Evolutionary conservation across 2,329 filamentous ascomycete species (phyloP), one percentile per base, ranked within the genome.

Genomic region (Knufia fluminis): DNA sequence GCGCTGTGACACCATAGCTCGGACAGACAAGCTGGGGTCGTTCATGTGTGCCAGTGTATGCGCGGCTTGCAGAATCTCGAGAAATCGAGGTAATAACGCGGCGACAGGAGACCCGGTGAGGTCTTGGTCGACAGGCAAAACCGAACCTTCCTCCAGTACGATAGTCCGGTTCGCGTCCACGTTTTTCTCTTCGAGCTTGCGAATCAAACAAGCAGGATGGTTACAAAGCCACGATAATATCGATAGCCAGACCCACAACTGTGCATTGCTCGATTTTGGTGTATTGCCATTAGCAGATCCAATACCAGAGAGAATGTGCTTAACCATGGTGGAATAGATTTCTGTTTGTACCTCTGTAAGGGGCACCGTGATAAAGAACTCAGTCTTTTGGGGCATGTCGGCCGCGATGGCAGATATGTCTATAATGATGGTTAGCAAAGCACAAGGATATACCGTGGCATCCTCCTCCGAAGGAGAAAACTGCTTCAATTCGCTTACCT

Each of bases 341-440:
- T 69, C 59, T 38, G 65, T 67, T 64, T 96, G 90, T 1, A 85
- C 42, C 0, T 68, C 59, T 0, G 85, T 86, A 9, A 92, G 69
- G 4, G 83, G 78, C 4, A 95, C 71, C 2, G 76, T 85, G 47
- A 96, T 76, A 24, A 94, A 77, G 60, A 91, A 95, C 61, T 96
- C 90, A 6, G 76, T 77, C 63, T 95, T 96, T 0, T 72, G 69
- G 2, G 85, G 86, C 38, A 95, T 70, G 33, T 82, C 78, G 10
- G 80, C 71, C 53, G 76, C 75, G 38, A 94, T 70, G 3, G 76
- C 79, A 1, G 76, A 75, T 52, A 88, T 83, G 45, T 85, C 87
- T 6, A 77, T 79, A n/a, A 16, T 38, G 12, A 28, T 28, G 6
- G 26, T 28, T 12, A 28, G 26, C 26, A 28, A 28, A 28, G 6